Base-by-base conservation (phyloP, 768 basidiomycete genomes). In the Harrya chromipes region DNA sequence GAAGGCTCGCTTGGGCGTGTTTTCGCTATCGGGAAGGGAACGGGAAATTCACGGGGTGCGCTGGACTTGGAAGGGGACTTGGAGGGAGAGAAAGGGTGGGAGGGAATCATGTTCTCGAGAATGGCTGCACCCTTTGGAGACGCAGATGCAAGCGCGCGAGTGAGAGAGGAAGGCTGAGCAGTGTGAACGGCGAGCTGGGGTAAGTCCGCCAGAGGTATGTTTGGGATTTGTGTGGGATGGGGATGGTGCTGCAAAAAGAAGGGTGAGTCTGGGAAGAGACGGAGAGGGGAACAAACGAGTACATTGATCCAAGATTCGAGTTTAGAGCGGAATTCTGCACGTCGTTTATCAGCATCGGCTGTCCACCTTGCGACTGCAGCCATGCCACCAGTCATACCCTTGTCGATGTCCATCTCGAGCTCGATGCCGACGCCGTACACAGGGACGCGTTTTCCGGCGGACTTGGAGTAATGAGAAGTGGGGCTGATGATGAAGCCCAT, bases 281-380 rank as follows among this genome's bases (percentile, higher is more conserved):
- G 27, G 33, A 37, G 16, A 27, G 17, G n/a, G 49, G 13, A 4
- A 26, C 41, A 46, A 31, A 20, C 7, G 43, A 29, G 39, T 53
- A 86, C 89, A 71, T 82, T 69, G 4, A 70, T 64, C 90, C 90
- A 92, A 37, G 68, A 61, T 35, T 79, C 70, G 27, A 93, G 68
- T 60, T 88, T 92, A 14, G 62, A 53, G 20, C 72, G 72, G 54
- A 91, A 76, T 45, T 79, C 71, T 47, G 73, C 69, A 47, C 82
- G 79, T 46, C 90, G 80, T 29, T 69, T 70, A 46, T 88, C 86
- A 34, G 78, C 70, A 36, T 75, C 81, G 26, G 86, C 80, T 3
- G 90, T 90, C 90, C 90, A 93, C 49, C n/a, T n/a, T n/a, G n/a
- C n/a, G n/a, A n/a, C 89, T 27, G 90, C 87, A 33, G 88, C 87